phyloP scores from a whole-genome alignment of 805 yeast species.

The Starmerella potacharoeniae region DNA sequence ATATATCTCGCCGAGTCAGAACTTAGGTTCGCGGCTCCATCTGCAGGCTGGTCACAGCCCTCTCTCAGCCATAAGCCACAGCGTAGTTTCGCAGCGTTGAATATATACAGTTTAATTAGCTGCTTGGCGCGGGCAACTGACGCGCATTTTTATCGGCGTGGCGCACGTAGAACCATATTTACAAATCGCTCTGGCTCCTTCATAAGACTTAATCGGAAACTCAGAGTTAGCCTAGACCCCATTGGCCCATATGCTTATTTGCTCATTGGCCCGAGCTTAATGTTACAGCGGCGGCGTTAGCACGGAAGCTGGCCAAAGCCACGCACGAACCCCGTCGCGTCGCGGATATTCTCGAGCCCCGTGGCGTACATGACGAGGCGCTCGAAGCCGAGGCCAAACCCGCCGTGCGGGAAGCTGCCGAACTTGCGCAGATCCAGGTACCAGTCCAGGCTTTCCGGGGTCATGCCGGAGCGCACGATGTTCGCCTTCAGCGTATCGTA shows the following conservation, averaged over 20 bases:
- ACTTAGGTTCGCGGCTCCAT: no score
- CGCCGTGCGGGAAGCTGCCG: constrained; percentile 90
- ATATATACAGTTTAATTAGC: constrained; percentile 5
- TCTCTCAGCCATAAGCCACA: no score
- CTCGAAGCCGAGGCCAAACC: constrained; percentile 93
- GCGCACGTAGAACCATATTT: no score
- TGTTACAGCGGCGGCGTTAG: constrained; percentile 17
- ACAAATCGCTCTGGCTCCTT: no score
- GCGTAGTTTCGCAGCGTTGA: background rate
- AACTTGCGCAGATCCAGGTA: constrained; percentile 59
- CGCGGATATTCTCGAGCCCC: constrained; percentile 70
- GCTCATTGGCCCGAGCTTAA: background rate
- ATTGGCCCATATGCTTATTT: no score
- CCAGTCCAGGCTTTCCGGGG: constrained; percentile 55
- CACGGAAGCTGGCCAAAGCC: constrained; percentile 45
- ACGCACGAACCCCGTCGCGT: constrained; percentile 79
- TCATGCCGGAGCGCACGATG: constrained; percentile 48
- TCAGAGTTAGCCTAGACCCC: background rate
- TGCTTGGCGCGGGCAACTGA: background rate
- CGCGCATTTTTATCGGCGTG: no score
- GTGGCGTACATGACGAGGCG: constrained; percentile 63
- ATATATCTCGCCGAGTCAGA: no score
- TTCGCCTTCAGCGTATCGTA: constrained; percentile 37
- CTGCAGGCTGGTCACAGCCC: no score
- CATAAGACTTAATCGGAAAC: background rate